Evolutionary conservation across 192 early-diverging fungal genomes (phyloP).

Genomic region (Gaertneriomyces sp.): DNA sequence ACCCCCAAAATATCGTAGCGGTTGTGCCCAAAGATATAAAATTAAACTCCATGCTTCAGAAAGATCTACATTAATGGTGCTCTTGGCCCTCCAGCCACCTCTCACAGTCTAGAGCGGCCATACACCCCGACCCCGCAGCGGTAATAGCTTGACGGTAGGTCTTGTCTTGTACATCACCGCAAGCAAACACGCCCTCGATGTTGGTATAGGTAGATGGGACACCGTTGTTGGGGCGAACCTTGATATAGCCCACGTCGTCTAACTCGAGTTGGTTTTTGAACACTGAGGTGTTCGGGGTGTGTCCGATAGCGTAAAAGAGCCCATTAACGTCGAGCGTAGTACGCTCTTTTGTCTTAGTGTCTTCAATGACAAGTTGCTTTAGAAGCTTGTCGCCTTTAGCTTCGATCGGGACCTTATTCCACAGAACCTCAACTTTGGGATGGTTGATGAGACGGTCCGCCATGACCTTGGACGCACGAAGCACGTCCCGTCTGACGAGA

Average conservation of each 20-base stretch:
- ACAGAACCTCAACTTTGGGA: constrained; percentile 90
- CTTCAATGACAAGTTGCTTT: constrained; percentile 65
- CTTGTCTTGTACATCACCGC: constrained; percentile 97
- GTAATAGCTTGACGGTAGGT: constrained; percentile 97
- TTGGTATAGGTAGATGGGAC: constrained; percentile 76
- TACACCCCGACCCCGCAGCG: constrained; percentile 88
- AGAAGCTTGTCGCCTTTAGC: constrained; percentile 84
- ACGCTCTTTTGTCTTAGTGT: constrained; percentile 70
- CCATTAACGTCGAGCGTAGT: constrained; percentile 76
- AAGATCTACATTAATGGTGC: background rate
- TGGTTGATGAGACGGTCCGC: constrained; percentile 76
- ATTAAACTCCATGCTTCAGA: background rate
- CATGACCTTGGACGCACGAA: constrained; percentile 98
- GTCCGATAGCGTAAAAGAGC: constrained; percentile 98
- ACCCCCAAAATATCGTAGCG: too few relatives aligned
- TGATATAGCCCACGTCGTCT: constrained; percentile 88
- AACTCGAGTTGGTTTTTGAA: constrained; percentile 70
- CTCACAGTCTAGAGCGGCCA: constrained; percentile 96
- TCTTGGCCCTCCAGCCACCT: constrained; percentile 76
- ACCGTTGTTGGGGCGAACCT: constrained; percentile 58
- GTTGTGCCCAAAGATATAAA: too few relatives aligned
- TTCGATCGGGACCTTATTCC: constrained; percentile 81
- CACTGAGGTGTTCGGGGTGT: constrained; percentile 72
- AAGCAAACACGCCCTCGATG: constrained; percentile 91
- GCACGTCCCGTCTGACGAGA: constrained; percentile 88